A percentile compares a stretch with the other conserved stretches of the same genome.
Conservation (phyloP, 73 alveolate genomes). For the Breviolum minutum region DNA sequence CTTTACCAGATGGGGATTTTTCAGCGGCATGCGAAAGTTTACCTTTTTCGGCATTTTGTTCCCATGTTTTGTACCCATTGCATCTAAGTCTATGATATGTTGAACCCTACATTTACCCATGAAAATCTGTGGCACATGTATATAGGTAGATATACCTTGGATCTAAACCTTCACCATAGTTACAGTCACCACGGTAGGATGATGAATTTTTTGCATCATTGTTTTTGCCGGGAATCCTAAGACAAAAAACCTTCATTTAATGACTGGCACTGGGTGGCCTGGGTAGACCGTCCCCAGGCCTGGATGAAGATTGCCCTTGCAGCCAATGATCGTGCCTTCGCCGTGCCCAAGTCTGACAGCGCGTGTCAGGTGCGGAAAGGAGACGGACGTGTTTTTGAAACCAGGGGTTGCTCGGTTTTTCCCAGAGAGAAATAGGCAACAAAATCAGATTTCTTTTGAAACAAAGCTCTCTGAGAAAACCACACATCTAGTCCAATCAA, state of each 20-base stretch:
- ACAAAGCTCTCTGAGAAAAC: not conserved
- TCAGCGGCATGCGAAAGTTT: too few species aligned
- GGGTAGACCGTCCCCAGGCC: not conserved
- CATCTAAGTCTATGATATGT: not conserved
- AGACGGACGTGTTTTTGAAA: not conserved
- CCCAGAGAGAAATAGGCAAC: not conserved
- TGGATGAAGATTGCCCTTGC: not conserved
- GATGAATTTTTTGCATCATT: too few species aligned
- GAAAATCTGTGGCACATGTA: too few species aligned
- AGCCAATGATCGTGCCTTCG: constrained; percentile 2
- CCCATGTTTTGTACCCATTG: not conserved
- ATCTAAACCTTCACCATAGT: too few species aligned
- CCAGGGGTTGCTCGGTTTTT: not conserved
- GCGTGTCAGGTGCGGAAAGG: constrained; percentile 6
- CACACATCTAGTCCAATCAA: not conserved
- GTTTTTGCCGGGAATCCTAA: too few species aligned
- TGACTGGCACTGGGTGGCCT: too few species aligned
- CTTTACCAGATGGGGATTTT: too few species aligned
- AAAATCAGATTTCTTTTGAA: not conserved
- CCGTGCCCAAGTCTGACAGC: not conserved
- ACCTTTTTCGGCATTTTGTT: too few species aligned
- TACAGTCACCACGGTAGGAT: too few species aligned
- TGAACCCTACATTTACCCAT: too few species aligned
- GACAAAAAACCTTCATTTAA: too few species aligned
- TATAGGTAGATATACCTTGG: too few species aligned